Conservation (phyloP, 2,329 filamentous ascomycete species). For the Cercospora zeina region DNA sequence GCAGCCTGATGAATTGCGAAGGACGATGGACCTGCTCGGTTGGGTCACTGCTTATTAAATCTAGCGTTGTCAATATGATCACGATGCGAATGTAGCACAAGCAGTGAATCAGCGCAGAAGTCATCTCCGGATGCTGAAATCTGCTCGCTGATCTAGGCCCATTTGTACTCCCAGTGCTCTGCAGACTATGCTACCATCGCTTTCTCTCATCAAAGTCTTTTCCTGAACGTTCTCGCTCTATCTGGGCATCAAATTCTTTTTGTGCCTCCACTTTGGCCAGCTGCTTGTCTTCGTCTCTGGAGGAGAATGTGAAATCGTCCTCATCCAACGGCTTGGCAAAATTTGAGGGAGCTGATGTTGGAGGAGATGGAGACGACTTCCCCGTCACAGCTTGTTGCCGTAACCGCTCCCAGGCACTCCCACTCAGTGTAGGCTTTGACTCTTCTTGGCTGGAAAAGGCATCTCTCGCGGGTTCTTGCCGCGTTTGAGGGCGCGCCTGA, state of each 20-base stretch:
- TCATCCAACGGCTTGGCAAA: constrained; percentile 40
- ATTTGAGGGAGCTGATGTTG: constrained; percentile 25
- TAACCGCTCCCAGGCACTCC: constrained; percentile 50
- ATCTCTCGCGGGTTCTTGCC: constrained; percentile 3
- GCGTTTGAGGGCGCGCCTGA: not conserved
- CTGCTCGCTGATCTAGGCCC: too few species aligned
- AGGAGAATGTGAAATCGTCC: constrained; percentile 50
- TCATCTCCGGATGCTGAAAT: too few species aligned
- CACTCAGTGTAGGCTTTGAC: constrained; percentile 23
- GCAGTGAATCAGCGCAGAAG: too few species aligned
- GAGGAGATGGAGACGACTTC: constrained; percentile 26
- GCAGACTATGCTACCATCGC: constrained; percentile 1
- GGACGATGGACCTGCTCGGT: too few species aligned
- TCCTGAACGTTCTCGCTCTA: constrained; percentile 53
- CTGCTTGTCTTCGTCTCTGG: constrained; percentile 47
- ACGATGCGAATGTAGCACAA: too few species aligned
- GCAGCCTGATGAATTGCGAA: too few species aligned
- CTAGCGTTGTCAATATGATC: too few species aligned
- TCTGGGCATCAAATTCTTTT: constrained; percentile 51
- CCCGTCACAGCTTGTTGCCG: constrained; percentile 38
- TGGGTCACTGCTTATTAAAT: too few species aligned
- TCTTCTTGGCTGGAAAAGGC: constrained; percentile 8
- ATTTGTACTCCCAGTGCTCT: too few species aligned
- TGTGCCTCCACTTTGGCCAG: constrained; percentile 50
- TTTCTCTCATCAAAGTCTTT: constrained; percentile 43